Evolutionary conservation across 75 land plant species (phyloP), one percentile per base, ranked within the genome.

Genomic region (Cryptomeria japonica): DNA sequence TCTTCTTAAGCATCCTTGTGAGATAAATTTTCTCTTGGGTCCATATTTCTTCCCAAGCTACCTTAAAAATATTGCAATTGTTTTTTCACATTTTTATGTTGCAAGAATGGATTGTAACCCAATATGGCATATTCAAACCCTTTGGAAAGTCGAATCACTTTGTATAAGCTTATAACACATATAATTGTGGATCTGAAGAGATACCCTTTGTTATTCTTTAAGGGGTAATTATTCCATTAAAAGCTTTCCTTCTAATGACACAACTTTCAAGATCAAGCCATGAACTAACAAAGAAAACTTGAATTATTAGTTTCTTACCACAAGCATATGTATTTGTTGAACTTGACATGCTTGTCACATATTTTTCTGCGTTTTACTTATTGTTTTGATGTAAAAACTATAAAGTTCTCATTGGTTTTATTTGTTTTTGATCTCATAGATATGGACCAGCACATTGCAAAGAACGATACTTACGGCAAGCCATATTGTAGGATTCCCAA

Each of bases 371-470:
- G 7, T 22, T 28, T 64, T 64, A 25, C 7, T 25, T 25, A 2
- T 25, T 64, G n/a, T 28, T 64, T 64, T 3, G 12, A 15, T 58
- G 70, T 64, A 28, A 64, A 25, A 64, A 64, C 28, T 64, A 6
- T 64, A 25, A 64, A 64, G 8, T 64, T 64, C 28, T 64, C 5
- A 64, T 64, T 25, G 31, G 25, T 25, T 64, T 25, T 58, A 58
- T 64, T 64, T 64, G 10, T 64, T 64, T 64, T 7, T 64, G 9
- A 28, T 11, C 41, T 87, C 86, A 44, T 78, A 98, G 99, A 96
- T 98, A 91, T 98, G 99, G 99, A 98, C 99, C 2, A 98, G 99
- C 90, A 98, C 99, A 11, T 91, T 98, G 76, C 99, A 97, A 89
- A 92, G 99, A 90, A 95, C 99, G 41, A 92, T 94, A 76, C 70